Evolutionary conservation across 2,329 filamentous ascomycete genomes (phyloP).

Genomic region (Ophiostoma sp.): DNA sequence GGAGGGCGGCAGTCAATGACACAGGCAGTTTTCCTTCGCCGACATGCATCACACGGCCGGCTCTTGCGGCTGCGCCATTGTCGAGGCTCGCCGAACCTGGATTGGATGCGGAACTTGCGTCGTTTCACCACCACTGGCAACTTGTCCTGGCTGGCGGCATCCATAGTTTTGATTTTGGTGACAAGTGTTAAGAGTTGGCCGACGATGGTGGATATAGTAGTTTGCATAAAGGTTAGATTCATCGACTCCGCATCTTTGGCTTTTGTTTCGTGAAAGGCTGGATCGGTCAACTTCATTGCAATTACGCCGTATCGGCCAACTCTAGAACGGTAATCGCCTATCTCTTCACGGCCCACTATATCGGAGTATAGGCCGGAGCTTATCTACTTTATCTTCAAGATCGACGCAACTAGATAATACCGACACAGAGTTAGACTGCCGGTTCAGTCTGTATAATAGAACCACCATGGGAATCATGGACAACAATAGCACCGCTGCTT

Average conservation of each 20-base stretch:
- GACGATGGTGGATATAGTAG: background rate
- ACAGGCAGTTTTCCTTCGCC: conserved; percentile 26
- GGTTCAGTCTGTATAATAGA: too few relatives aligned
- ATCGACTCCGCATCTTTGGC: background rate
- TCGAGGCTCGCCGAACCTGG: conserved; percentile 23
- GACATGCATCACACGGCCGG: conserved; percentile 26
- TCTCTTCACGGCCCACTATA: background rate
- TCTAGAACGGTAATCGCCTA: background rate
- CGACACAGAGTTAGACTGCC: background rate
- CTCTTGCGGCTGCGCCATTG: conserved; percentile 27
- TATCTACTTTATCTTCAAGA: background rate
- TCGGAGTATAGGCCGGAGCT: background rate
- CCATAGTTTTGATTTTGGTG: background rate
- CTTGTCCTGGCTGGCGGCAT: background rate
- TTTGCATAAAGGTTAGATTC: background rate
- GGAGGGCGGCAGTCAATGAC: conserved; percentile 25
- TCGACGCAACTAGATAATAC: background rate
- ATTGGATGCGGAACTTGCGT: conserved; percentile 25
- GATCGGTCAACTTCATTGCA: background rate
- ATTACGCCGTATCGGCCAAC: background rate
- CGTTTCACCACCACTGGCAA: conserved; percentile 34
- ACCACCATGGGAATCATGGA: too few relatives aligned
- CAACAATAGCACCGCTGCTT: too few relatives aligned
- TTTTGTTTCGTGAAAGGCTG: background rate
- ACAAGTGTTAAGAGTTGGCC: background rate